Evolutionary conservation across 192 early-diverging fungal genomes (phyloP).

Genomic region (Kickxella alabastrina): DNA sequence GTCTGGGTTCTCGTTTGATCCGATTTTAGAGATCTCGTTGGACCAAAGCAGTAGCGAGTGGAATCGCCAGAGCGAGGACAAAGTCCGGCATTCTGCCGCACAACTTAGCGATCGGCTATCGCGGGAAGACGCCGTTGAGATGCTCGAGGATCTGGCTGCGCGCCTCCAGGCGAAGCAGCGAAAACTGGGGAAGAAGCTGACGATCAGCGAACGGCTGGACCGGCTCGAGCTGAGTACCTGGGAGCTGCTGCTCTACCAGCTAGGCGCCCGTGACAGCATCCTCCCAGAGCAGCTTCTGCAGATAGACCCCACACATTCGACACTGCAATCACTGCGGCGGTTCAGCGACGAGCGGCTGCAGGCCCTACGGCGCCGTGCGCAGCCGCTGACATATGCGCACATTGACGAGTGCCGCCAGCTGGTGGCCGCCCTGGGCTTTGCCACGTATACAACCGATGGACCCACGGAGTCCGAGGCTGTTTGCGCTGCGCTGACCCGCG

Average conservation of each 20-base stretch:
- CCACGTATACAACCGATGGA: conserved; percentile 38
- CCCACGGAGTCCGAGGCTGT: conserved; percentile 63
- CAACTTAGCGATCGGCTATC: no score
- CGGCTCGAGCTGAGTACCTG: conserved; percentile 16
- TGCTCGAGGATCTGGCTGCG: no score
- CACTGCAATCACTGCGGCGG: conserved; percentile 11
- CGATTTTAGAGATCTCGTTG: no score
- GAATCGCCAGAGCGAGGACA: no score
- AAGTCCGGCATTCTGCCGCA: no score
- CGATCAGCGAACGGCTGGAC: conserved; percentile 18
- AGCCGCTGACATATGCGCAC: conserved; percentile 51
- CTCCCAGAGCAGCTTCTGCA: no score
- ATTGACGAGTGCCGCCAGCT: conserved; percentile 50
- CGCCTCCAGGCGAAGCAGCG: no score
- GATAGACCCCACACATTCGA: no score
- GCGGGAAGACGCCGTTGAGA: no score
- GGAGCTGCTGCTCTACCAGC: conserved; percentile 11
- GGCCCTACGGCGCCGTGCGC: conserved; percentile 50
- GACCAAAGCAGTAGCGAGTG: no score
- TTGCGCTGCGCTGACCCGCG: conserved; percentile 56
- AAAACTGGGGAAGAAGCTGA: conserved; percentile 5
- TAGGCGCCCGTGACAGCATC: no score
- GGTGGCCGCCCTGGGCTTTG: conserved; percentile 52
- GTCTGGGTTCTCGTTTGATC: no score
- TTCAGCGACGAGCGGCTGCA: conserved; percentile 19